phyloP scores from a whole-genome alignment of 192 early-diverging fungal genomes.

The Coemansia sp. region DNA sequence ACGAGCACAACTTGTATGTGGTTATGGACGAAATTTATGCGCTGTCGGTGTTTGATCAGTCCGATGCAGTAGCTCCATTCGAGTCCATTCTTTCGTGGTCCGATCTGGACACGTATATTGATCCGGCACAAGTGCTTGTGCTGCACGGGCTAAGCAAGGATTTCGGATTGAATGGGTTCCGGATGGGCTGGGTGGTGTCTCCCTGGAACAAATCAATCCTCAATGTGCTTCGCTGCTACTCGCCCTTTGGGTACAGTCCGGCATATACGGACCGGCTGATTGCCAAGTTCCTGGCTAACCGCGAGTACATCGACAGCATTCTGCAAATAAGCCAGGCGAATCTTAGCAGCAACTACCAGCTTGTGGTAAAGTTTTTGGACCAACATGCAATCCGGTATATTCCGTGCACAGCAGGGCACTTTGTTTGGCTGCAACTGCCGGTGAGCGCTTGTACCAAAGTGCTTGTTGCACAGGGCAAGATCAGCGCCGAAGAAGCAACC shows the following conservation, averaged over 20 bases:
- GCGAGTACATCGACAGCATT: slow-evolving; percentile 58
- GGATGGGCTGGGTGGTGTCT: slow-evolving; percentile 62
- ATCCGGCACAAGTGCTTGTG: slow-evolving; percentile 63
- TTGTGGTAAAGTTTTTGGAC: slow-evolving; percentile 42
- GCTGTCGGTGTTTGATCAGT: slow-evolving; percentile 57
- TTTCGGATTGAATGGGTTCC: slow-evolving; percentile 75
- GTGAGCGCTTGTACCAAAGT: slow-evolving; percentile 37
- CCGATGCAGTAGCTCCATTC: slow-evolving; percentile 54
- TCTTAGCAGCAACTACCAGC: slow-evolving; percentile 57
- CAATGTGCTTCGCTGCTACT: slow-evolving; percentile 21
- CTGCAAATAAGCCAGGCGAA: slow-evolving; percentile 58
- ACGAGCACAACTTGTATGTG: slow-evolving; percentile 60
- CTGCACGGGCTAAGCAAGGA: slow-evolving; percentile 83
- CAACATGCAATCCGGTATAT: slow-evolving; percentile 55
- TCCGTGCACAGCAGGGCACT: slow-evolving; percentile 68
- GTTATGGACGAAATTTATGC: slow-evolving; percentile 84
- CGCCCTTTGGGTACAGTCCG: slow-evolving; percentile 65
- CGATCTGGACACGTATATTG: slow-evolving; percentile 60
- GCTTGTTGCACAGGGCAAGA: slow-evolving; percentile 25
- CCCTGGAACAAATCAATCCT: slow-evolving; percentile 60
- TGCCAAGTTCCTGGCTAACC: slow-evolving; percentile 57
- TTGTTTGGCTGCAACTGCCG: slow-evolving; percentile 59
- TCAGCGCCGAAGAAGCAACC: slow-evolving; percentile 4
- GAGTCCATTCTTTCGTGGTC: slow-evolving; percentile 60
- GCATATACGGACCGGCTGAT: slow-evolving; percentile 60